Base-by-base conservation (phyloP, 176 grass and related monocot genomes). In the Oryza glumipatula region DNA sequence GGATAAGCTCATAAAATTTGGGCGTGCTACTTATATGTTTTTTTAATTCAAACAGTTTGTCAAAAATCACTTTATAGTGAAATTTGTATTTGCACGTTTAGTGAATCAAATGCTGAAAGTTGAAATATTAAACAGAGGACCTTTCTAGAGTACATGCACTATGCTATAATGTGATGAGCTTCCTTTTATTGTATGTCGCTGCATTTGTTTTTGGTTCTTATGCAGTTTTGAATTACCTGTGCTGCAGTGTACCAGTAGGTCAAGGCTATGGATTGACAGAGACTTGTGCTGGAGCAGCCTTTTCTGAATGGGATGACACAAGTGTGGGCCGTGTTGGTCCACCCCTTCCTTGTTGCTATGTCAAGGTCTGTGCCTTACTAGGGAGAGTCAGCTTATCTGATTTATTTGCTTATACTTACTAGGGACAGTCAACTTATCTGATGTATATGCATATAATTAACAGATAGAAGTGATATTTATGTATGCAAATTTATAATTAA, bases 221-320 rank as follows among this genome's bases (percentile, higher is more conserved):
- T 67, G 7, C 65, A 70, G 21, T 22, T 63, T 76, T 47, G 28
- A 43, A 70, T 63, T 17, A 68, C 58, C 74, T 58, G 44, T 85
- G 74, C 5, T 88, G 58, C 86, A 97, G 95, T 83, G 90, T 90
- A 76, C 92, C 88, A 49, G 84, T 97, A 44, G 95, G 92, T 76
- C 95, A 97, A 93, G 95, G 86, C 71, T 97, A 97, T 89, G 95
- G 95, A 60, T 85, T 97, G 72, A 97, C 95, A 9, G 95, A 97
- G 83, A 97, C 95, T n/a, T 88, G 84, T 88, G 95, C 90, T 46
- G 95, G 92, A 58, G 92, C 90, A 82, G 72, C 95, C 30, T 94
- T 94, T 84, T 84, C 86, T 79, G 92, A 97, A 64, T 88, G 67
- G 49, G 90, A 94, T 84, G 95, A 97, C 52, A 82, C 52, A 60